Conservation (phyloP, 2,329 filamentous ascomycete species). For the Sporothrix pallida region DNA sequence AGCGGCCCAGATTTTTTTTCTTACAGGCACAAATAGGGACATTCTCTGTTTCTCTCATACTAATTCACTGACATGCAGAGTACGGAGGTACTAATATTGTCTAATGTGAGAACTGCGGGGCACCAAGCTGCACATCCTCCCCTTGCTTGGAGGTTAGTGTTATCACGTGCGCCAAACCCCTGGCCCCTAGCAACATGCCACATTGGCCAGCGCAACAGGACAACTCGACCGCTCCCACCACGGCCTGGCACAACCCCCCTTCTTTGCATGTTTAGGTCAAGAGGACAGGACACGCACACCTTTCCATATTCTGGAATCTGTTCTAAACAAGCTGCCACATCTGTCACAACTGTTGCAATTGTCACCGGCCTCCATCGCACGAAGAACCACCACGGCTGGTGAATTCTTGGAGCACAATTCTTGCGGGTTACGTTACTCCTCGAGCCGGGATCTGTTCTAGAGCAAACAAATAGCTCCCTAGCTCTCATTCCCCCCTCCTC, state of each 20-base stretch:
- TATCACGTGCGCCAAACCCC: conserved; percentile 33
- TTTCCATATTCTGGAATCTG: conserved; percentile 19
- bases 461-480: conserved; percentile 4
- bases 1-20: neutral
- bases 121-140: conserved; percentile 15
- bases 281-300: conserved; percentile 34
- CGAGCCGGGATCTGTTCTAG: too few species aligned
- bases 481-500: neutral
- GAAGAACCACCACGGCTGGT: conserved; percentile 9
- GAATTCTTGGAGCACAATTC: conserved; percentile 4
- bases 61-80: too few species aligned
- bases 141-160: conserved; percentile 7
- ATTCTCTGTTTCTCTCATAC: too few species aligned
- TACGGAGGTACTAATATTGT: too few species aligned
- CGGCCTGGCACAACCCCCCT: conserved; percentile 18
- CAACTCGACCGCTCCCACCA: conserved; percentile 34
- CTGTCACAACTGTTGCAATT: neutral
- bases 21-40: neutral
- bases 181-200: conserved; percentile 29
- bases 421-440: neutral
- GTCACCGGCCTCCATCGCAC: neutral
- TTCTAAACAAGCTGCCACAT: neutral
- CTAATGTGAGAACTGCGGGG: conserved; percentile 10
- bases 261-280: conserved; percentile 27
- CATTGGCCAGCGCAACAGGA: conserved; percentile 31